These are phyloP conservation scores for Fonsecaea monophora DNA, from an alignment of 2,329 filamentous ascomycete genomes.

Conservation along the genomic window DNA sequence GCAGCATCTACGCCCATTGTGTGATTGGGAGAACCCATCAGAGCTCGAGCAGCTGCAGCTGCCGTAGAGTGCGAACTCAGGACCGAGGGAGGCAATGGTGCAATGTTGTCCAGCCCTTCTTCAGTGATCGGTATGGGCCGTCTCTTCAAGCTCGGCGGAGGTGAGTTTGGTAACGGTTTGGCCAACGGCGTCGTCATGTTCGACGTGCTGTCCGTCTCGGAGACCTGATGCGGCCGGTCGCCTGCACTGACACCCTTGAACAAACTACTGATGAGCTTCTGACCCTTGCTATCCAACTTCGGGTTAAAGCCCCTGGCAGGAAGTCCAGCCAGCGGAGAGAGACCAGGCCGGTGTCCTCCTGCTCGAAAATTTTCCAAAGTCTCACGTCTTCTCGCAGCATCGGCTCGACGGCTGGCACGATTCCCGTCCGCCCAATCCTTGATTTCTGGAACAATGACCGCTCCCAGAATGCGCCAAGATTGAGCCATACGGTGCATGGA, in stretches of 20 bases:
- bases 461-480: constrained; percentile 64
- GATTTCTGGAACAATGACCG: constrained; percentile 59
- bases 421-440: constrained; percentile 49
- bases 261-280: constrained; percentile 51
- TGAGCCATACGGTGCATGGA: constrained; percentile 61
- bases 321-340: constrained; percentile 32
- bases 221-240: constrained; percentile 44
- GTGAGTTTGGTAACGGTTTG: constrained; percentile 55
- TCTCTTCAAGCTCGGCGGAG: constrained; percentile 43
- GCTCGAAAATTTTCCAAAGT: constrained; percentile 29
- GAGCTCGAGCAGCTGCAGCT: constrained; percentile 38
- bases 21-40: constrained; percentile 28
- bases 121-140: constrained; percentile 44
- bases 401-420: constrained; percentile 42
- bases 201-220: constrained; percentile 58
- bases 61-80: constrained; percentile 47
- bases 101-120: constrained; percentile 48
- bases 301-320: constrained; percentile 21
- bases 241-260: constrained; percentile 53
- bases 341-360: constrained; percentile 16
- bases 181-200: constrained; percentile 64
- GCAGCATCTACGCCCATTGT: constrained; percentile 32
- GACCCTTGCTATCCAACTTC: constrained; percentile 41
- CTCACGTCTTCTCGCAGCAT: constrained; percentile 37
- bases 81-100: constrained; percentile 53